Evolutionary conservation across 78 protist species (phyloP), one percentile per base, ranked within the genome.

Genomic region (Guillardia theta): DNA sequence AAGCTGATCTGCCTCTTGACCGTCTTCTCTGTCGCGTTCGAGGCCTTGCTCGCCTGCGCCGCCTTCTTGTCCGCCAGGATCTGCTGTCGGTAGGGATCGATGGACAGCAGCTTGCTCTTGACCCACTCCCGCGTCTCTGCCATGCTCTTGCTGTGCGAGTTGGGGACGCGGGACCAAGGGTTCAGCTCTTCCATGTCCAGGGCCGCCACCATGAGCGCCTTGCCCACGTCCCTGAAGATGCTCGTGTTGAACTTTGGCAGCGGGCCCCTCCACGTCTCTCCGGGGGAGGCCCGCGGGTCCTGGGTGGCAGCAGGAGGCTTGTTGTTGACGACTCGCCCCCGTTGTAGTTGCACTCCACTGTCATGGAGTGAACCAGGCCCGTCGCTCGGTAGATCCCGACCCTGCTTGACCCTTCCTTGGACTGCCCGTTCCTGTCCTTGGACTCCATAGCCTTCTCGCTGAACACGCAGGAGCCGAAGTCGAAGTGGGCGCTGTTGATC

Each of bases 281-380:
- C 83, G 1, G 83, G 83, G 33, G 83, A 70, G n/a, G 83, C 83
- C 10, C 48, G 90, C 5, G 58, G 58, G 50, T 80, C 48, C 12
- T 46, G 18, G 3, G 90, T 44, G 1, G 43, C 37, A 18, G 90
- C 44, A 33, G 83, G 45, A 4, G 83, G 39, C 27, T 58, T 58
- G 27, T 27, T 30, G 70, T 58, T 58, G 70, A 58, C 70, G 70
- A 58, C 70, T 1, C 70, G 48, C 90, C 90, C 37, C 53, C 39
- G 90, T 80, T 80, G 50, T 80, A 80, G 50, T 80, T 80, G 50
- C 53, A 37, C 90, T 80, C 90, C 27, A 80, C 90, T 8, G 90
- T 80, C 10, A 44, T 44, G 48, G 33, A 44, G 8, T 80, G 90
- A 22, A 44, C 10, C 6, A 80, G 8, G 90, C 50, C 50, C 18